These are phyloP conservation scores for Claviceps sp. DNA, from an alignment of 2,329 filamentous ascomycete species.

Conservation along the genomic window DNA sequence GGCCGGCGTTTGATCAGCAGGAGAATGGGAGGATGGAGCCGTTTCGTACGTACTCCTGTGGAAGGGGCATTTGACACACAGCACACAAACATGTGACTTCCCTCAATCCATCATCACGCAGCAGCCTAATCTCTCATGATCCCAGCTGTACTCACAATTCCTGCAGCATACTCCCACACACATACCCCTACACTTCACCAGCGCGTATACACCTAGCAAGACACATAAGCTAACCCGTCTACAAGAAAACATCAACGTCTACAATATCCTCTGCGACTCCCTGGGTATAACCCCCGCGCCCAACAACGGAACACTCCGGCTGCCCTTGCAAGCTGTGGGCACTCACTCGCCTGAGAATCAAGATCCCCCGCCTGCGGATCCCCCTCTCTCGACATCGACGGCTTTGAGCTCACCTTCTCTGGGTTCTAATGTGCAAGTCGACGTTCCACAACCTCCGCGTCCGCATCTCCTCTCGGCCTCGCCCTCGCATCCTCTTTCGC, in stretches of 20 bases:
- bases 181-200: too few species aligned
- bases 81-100: too few species aligned
- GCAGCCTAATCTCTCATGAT: too few species aligned
- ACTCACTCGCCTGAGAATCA: slow-evolving; percentile 36
- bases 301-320: slow-evolving; percentile 77
- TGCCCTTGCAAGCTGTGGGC: slow-evolving; percentile 53
- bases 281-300: slow-evolving; percentile 57
- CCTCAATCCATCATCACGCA: too few species aligned
- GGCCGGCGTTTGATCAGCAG: slow-evolving; percentile 79
- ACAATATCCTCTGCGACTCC: slow-evolving; percentile 88
- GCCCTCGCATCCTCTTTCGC: background rate
- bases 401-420: background rate
- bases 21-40: slow-evolving; percentile 65
- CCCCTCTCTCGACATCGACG: background rate
- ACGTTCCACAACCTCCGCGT: background rate
- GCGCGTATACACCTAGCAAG: too few species aligned
- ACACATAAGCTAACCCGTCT: slow-evolving; percentile 13
- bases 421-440: background rate
- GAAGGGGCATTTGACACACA: too few species aligned
- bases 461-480: slow-evolving; percentile 34
- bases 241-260: slow-evolving; percentile 83
- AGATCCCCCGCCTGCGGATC: background rate
- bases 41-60: slow-evolving; percentile 55
- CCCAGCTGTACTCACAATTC: too few species aligned
- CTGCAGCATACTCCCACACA: too few species aligned